Evolutionary conservation across 371 early-diverging fungal species (phyloP).

Genomic region (Furculomyces boomerangus): DNA sequence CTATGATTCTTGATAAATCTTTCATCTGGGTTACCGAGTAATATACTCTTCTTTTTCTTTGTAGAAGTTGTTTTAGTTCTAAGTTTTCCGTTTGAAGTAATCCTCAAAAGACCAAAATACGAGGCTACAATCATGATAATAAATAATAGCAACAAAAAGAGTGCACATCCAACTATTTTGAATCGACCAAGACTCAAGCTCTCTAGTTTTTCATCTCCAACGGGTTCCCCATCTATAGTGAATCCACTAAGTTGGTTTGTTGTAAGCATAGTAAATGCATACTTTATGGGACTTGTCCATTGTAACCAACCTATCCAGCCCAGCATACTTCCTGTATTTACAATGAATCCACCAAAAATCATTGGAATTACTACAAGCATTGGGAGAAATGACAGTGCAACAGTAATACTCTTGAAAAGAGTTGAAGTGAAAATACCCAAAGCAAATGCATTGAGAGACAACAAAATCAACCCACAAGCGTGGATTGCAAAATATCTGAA

Average conservation of each 20-base stretch:
- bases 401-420: conserved; percentile 20
- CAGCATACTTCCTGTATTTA: conserved; percentile 37
- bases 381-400: conserved; percentile 29
- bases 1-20: too few relatives aligned
- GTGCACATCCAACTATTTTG: conserved; percentile 15
- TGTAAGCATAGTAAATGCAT: conserved; percentile 33
- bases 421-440: conserved; percentile 33
- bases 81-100: background rate
- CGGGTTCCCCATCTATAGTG: conserved; percentile 7
- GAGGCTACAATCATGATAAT: conserved; percentile 7
- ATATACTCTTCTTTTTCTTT: background rate
- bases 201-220: conserved; percentile 13
- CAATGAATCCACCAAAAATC: conserved; percentile 36
- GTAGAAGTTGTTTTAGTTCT: background rate
- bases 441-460: conserved; percentile 23
- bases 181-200: conserved; percentile 14
- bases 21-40: background rate
- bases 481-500: conserved; percentile 27
- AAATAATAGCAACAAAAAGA: conserved; percentile 8
- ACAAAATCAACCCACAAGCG: conserved; percentile 5
- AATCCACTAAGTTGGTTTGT: conserved; percentile 27
- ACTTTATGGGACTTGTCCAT: conserved; percentile 41
- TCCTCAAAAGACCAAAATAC: conserved; percentile 9
- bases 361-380: conserved; percentile 24
- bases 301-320: conserved; percentile 36